Conservation (phyloP, 1,284 basidiomycete genomes). For the Cutaneotrichosporon sp. region DNA sequence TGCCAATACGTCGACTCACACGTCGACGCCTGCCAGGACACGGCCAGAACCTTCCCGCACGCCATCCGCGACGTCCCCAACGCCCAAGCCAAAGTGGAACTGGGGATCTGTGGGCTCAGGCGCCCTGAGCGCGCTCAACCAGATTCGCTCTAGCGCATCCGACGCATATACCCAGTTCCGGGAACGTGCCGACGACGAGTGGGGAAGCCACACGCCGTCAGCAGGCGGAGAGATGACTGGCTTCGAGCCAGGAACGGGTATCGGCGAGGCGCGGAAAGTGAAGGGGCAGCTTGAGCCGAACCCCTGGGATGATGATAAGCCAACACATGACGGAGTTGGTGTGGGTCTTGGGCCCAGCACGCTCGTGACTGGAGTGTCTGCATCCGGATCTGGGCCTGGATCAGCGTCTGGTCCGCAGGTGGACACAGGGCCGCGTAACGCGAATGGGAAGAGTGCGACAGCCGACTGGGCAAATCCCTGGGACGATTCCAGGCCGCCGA, state of each 20-base stretch:
- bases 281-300: constrained; percentile 13
- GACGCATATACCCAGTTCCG: constrained; percentile 39
- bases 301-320: constrained; percentile 14
- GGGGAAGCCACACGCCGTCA: constrained; percentile 3
- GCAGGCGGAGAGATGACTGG: neutral
- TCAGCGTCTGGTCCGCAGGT: no score
- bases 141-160: constrained; percentile 36
- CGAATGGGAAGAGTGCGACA: no score
- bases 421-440: no score
- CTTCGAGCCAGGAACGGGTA: constrained; percentile 21
- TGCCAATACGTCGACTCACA: neutral
- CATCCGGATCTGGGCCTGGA: neutral
- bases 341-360: neutral
- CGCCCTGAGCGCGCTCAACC: constrained; percentile 39
- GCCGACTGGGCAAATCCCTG: constrained; percentile 19
- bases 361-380: no score
- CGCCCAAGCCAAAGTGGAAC: constrained; percentile 23
- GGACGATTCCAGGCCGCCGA: constrained; percentile 9
- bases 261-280: constrained; percentile 19
- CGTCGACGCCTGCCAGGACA: no score
- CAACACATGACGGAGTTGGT: neutral
- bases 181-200: constrained; percentile 27
- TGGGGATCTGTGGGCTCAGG: constrained; percentile 44
- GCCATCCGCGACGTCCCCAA: neutral
- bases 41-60: neutral